Percentiles rank a stretch among this genome's conserved stretches.
Conservation (phyloP, 2,329 filamentous ascomycete genomes). For the Sclerotinia glacialis region DNA sequence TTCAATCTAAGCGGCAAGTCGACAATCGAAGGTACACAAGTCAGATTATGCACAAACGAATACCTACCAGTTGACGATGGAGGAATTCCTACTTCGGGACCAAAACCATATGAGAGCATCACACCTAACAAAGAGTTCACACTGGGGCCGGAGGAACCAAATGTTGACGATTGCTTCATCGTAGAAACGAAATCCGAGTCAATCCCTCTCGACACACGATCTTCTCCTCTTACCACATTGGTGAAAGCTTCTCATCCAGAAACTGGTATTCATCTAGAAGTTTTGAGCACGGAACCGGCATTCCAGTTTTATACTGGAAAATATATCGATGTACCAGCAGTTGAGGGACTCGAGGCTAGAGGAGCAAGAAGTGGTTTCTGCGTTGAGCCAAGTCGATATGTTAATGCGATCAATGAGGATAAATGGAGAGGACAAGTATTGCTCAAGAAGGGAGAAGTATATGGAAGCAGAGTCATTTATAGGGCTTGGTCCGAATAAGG, state of each 20-base stretch:
- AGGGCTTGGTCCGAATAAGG: constrained; percentile 68
- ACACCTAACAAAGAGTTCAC: constrained; percentile 66
- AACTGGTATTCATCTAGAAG: constrained; percentile 77
- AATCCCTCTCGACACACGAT: constrained; percentile 51
- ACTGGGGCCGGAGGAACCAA: constrained; percentile 63
- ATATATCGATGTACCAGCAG: constrained; percentile 72
- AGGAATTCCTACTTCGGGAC: constrained; percentile 68
- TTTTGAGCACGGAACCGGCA: constrained; percentile 86
- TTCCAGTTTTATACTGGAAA: constrained; percentile 97
- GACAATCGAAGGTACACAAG: constrained; percentile 61
- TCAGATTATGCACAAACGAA: constrained; percentile 54
- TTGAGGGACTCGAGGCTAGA: constrained; percentile 60
- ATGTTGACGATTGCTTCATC: constrained; percentile 90
- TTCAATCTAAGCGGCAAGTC: constrained; percentile 59
- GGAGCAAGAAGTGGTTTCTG: constrained; percentile 76
- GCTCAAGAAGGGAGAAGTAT: constrained; percentile 80
- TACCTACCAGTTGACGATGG: constrained; percentile 72
- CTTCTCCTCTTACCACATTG: constrained; percentile 61
- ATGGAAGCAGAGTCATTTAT: constrained; percentile 79
- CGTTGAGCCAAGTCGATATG: constrained; percentile 86
- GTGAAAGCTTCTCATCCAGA: constrained; percentile 71
- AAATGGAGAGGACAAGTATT: constrained; percentile 77
- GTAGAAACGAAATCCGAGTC: constrained; percentile 45
- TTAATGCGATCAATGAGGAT: constrained; percentile 80
- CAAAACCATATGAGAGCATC: constrained; percentile 62